Conservation (phyloP, 2,329 filamentous ascomycete genomes). For the Penicillium sp. region DNA sequence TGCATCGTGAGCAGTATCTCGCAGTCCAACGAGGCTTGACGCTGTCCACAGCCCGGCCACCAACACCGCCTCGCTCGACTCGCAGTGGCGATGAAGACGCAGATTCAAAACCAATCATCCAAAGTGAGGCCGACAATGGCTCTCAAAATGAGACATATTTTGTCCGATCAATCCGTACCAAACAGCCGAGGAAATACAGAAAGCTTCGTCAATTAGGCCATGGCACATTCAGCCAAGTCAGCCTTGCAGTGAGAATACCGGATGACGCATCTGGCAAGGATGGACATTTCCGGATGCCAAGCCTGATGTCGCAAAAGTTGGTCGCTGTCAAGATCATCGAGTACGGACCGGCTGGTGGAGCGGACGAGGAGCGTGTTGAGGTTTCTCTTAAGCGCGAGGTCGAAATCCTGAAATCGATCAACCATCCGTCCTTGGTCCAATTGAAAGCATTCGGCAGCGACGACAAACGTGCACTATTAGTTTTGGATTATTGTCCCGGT, state of each 20-base stretch:
- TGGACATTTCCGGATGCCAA: conserved; percentile 13
- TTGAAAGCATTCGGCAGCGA: conserved; percentile 90
- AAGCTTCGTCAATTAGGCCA: conserved; percentile 78
- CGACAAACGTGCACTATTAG: conserved; percentile 73
- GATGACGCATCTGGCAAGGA: conserved; percentile 41
- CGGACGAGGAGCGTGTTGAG: conserved; percentile 87
- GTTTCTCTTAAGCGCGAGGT: conserved; percentile 91
- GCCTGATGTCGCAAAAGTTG: conserved; percentile 59
- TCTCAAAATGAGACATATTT: conserved; percentile 61
- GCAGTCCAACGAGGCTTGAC: conserved; percentile 73
- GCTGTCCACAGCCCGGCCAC: conserved; percentile 56
- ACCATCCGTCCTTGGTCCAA: conserved; percentile 85
- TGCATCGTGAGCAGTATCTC: conserved; percentile 76
- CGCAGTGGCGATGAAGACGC: conserved; percentile 52
- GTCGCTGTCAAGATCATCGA: conserved; percentile 96
- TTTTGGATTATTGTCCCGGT: conserved; percentile 87
- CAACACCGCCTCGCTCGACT: conserved; percentile 79
- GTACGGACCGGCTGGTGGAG: conserved; percentile 87
- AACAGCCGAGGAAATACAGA: conserved; percentile 72
- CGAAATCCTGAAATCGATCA: conserved; percentile 83
- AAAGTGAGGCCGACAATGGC: conserved; percentile 18
- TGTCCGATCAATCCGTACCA: conserved; percentile 61
- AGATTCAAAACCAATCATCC: conserved; percentile 37
- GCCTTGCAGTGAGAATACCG: conserved; percentile 79
- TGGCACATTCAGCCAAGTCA: conserved; percentile 92